phyloP scores from a whole-genome alignment of 805 yeast genomes.

The Kodamaea restingae region DNA sequence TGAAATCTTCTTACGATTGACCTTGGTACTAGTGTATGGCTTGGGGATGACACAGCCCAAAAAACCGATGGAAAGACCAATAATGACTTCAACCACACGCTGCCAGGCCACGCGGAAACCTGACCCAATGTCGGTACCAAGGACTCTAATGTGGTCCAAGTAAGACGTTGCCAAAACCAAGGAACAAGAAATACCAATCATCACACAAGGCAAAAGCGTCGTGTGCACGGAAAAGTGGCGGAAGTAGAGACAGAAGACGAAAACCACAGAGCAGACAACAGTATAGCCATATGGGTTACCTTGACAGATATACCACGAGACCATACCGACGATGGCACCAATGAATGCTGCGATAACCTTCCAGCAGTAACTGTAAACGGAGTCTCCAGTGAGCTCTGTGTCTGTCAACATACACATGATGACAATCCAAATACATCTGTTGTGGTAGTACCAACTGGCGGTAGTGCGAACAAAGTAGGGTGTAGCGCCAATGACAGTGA shows the following conservation, averaged over 20 bases:
- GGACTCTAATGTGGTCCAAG: constrained; percentile 20
- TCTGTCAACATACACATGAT: constrained; percentile 30
- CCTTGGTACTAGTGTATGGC: constrained; percentile 25
- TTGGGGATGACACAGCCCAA: constrained; percentile 29
- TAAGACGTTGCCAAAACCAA: constrained; percentile 34
- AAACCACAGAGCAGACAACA: constrained; percentile 25
- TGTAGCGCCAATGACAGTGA: constrained; percentile 20
- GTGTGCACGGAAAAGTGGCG: constrained; percentile 30
- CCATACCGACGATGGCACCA: constrained; percentile 28
- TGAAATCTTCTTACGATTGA: constrained; percentile 22
- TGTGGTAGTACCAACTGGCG: constrained; percentile 25
- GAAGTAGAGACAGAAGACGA: constrained; percentile 20
- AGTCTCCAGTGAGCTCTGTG: constrained; percentile 28
- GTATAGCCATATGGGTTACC: constrained; percentile 33
- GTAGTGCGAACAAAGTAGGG: constrained; percentile 27
- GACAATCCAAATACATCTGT: constrained; percentile 29
- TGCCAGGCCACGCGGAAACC: constrained; percentile 27
- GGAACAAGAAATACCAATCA: constrained; percentile 24
- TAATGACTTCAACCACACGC: constrained; percentile 25
- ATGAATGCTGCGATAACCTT: constrained; percentile 24
- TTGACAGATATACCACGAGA: constrained; percentile 33
- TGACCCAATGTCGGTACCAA: constrained; percentile 21
- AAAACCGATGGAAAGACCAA: constrained; percentile 30
- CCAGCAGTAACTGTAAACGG: constrained; percentile 22
- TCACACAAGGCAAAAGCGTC: constrained; percentile 23